Evolutionary conservation across 2,329 filamentous ascomycete genomes (phyloP).

Genomic region (Alternaria dauci): DNA sequence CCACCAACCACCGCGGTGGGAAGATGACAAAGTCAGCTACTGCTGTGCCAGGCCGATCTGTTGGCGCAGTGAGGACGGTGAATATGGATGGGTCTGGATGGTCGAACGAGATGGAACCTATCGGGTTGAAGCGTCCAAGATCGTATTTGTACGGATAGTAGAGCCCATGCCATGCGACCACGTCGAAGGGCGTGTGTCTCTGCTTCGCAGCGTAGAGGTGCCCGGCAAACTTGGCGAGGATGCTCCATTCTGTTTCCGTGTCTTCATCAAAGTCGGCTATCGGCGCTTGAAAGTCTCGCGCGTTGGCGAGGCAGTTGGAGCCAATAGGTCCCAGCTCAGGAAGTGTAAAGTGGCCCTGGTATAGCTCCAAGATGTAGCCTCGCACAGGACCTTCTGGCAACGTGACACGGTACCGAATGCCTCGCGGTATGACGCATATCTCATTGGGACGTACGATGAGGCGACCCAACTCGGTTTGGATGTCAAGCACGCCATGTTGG

Average conservation of each 20-base stretch:
- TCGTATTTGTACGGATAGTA: constrained; percentile 70
- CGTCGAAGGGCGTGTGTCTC: constrained; percentile 73
- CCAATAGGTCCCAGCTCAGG: constrained; percentile 73
- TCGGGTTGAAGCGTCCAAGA: constrained; percentile 65
- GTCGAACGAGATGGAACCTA: constrained; percentile 67
- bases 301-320: constrained; percentile 71
- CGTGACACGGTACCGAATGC: constrained; percentile 69
- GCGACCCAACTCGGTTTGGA: constrained; percentile 73
- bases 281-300: constrained; percentile 71
- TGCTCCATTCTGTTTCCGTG: constrained; percentile 64
- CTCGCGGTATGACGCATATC: constrained; percentile 71
- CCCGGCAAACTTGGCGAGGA: constrained; percentile 70
- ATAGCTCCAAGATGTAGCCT: constrained; percentile 74
- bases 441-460: constrained; percentile 73
- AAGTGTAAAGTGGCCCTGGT: constrained; percentile 69
- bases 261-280: constrained; percentile 65
- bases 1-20: constrained; percentile 74
- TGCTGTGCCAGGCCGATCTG: constrained; percentile 62
- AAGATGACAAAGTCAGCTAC: constrained; percentile 77
- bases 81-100: constrained; percentile 73
- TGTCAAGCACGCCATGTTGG: constrained; percentile 70
- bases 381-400: constrained; percentile 67
- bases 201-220: constrained; percentile 68
- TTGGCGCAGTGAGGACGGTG: constrained; percentile 71
- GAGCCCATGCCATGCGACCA: constrained; percentile 76